Evolutionary conservation across 495 filamentous ascomycete genomes (phyloP), one percentile per base, ranked within the genome.

Genomic region (Parathielavia appendiculata): DNA sequence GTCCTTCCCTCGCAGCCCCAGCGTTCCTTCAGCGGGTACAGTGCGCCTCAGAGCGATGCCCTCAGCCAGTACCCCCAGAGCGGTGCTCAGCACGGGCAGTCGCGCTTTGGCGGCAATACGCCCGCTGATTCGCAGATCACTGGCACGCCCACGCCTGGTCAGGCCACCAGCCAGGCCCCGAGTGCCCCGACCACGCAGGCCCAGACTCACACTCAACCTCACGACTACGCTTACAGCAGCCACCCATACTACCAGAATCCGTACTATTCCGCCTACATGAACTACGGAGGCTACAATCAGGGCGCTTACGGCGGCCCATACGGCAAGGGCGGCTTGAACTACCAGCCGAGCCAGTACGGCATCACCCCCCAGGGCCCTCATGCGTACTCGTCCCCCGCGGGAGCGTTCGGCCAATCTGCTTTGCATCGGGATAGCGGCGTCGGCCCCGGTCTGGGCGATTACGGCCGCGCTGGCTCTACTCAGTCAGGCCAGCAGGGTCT

Each of bases 241-340:
- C 85, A 90, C 64, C 89, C 88, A n/a, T 91, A 91, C 74, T 91
- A 89, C 73, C 76, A 76, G 54, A 87, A 82, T 75, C 87, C 87
- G 5, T 90, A 93, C 69, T 92, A 91, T 68, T 79, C 82, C 40
- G 78, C 80, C 36, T 92, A 95, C 73, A 85, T 92, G 82, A 86
- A 84, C 73, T 85, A 86, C 71, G 86, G 82, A 65, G 82, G 79
- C 45, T 90, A 89, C 66, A 81, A 80, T 58, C 78, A 79, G 62
- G 78, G 76, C 38, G 86, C 78, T 59, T 89, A 91, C 66, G 87
- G 84, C 48, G 83, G 66, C 9, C 86, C 85, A 3, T 92, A 91
- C 60, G 86, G 85, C 66, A 92, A 95, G 76, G 85, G 76, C 54
- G 86, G 83, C 75, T 47, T 66, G 4, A 60, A 60, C 13, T 95